Percentiles rank a stretch among this genome's conserved stretches.
Conservation (phyloP, 2,329 filamentous ascomycete genomes). For the Ceratocystis lukuohia region DNA sequence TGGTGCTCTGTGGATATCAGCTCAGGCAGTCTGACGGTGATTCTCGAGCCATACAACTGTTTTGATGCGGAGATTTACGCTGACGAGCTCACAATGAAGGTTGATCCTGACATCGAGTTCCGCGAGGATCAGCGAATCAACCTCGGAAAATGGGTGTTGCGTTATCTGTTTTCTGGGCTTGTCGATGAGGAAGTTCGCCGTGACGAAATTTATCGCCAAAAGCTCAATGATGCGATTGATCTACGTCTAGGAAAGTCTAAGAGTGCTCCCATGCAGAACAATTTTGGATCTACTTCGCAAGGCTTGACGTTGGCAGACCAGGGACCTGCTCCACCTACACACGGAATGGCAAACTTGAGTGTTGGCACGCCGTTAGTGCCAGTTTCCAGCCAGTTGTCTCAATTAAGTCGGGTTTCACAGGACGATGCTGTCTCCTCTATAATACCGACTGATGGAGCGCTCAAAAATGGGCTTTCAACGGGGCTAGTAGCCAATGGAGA, state of each 20-base stretch:
- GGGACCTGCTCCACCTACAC: not conserved
- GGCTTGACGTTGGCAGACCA: not conserved
- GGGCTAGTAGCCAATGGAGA: not conserved
- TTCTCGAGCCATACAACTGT: slow-evolving; percentile 86
- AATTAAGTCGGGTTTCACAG: slow-evolving; percentile 45
- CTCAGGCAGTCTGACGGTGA: slow-evolving; percentile 80
- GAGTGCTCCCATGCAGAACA: slow-evolving; percentile 22
- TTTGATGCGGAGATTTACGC: slow-evolving; percentile 97
- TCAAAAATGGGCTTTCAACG: slow-evolving; percentile 34
- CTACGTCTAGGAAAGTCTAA: slow-evolving; percentile 42
- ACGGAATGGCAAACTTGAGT: not conserved
- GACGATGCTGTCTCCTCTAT: slow-evolving; percentile 68
- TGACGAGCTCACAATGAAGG: slow-evolving; percentile 65
- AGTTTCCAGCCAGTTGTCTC: slow-evolving; percentile 32
- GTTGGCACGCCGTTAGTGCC: slow-evolving; percentile 20
- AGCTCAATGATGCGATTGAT: slow-evolving; percentile 49
- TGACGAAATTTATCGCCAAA: slow-evolving; percentile 60
- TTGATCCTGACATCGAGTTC: slow-evolving; percentile 55
- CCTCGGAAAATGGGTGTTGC: slow-evolving; percentile 87
- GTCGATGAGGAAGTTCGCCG: slow-evolving; percentile 82
- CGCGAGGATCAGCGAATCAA: slow-evolving; percentile 93
- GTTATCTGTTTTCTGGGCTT: slow-evolving; percentile 79
- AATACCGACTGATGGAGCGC: slow-evolving; percentile 32
- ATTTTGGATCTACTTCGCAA: not conserved
- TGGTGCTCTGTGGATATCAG: slow-evolving; percentile 95